Evolutionary conservation across 768 basidiomycete species (phyloP), one percentile per base, ranked within the genome.

Genomic region (Pisolithus marmoratus): DNA sequence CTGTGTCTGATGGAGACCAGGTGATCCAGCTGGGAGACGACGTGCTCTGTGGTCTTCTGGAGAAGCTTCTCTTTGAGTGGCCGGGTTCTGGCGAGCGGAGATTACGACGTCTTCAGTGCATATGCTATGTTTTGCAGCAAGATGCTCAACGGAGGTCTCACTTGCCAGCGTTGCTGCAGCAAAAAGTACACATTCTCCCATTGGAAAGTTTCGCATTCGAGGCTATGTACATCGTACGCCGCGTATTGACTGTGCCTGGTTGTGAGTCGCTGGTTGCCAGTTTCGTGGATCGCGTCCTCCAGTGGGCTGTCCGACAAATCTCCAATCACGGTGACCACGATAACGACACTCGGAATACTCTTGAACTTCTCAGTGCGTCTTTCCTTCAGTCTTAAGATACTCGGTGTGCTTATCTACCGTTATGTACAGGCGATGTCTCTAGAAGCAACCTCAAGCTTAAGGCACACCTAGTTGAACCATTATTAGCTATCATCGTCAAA

Each of bases 391-490:
- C 14, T 20, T 31, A 31, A 34, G 34, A 15, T 24, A 38, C 2
- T 24, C 5, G 14, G 3, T 2, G 19, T 56, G 8, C 58, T 48
- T 49, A 38, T 5, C 9, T 22, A 20, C 17, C 0, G 27, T 14
- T 8, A 37, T 23, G 8, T 5, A 8, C 38, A 67, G 66, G 48
- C 31, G 27, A 50, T n/a, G 22, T 67, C n/a, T 20, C 34, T 4
- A 41, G 8, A 7, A 55, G 38, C 5, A 54, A 62, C 23, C 38
- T 54, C 36, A 44, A 53, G 24, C 56, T 59, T 31, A 85, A 85
- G 55, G 56, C 74, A 1, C 80, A 87, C 57, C 62, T 86, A 8
- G 82, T 81, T 1, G 93, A 96, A 53, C 84, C 89, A 1, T 65
- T 92, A 17, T 56, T 94, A 19, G 78, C 79, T 7, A 78, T 80